Evolutionary conservation across 1,139 yeast genomes (phyloP).

Genomic region (Geotrichum histeridarum): DNA sequence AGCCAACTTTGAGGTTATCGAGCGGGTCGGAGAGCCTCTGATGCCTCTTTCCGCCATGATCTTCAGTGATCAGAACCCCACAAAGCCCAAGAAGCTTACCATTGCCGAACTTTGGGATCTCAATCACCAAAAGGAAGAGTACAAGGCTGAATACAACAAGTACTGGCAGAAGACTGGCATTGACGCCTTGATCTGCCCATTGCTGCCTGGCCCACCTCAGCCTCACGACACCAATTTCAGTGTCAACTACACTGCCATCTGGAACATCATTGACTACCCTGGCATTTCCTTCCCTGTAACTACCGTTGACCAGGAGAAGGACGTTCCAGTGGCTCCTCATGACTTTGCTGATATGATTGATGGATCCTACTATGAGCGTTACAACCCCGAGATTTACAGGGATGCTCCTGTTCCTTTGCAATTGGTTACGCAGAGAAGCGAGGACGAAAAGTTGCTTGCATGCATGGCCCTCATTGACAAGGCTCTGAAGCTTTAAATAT

Average conservation of each 20-base stretch:
- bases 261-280: conserved; percentile 50
- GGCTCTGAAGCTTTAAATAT: background rate
- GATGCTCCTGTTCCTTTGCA: conserved; percentile 45
- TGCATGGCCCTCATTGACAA: background rate
- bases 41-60: conserved; percentile 31
- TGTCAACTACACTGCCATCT: conserved; percentile 58
- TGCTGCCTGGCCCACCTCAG: conserved; percentile 69
- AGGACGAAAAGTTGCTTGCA: conserved; percentile 36
- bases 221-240: conserved; percentile 59
- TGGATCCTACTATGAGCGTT: conserved; percentile 29
- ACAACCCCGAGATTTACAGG: conserved; percentile 38
- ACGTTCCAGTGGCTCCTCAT: conserved; percentile 27
- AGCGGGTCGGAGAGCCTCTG: conserved; percentile 46
- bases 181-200: conserved; percentile 65
- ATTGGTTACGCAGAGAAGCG: conserved; percentile 40
- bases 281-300: conserved; percentile 50
- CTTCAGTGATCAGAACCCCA: conserved; percentile 22
- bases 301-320: conserved; percentile 42
- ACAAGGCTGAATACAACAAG: conserved; percentile 34
- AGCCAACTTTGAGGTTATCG: conserved; percentile 35
- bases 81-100: conserved; percentile 23
- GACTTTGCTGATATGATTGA: conserved; percentile 30
- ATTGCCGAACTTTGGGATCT: conserved; percentile 39
- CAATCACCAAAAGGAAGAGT: conserved; percentile 32
- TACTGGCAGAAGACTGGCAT: conserved; percentile 49